phyloP scores from a whole-genome alignment of 441 rosid species.

The Manihot esculenta region DNA sequence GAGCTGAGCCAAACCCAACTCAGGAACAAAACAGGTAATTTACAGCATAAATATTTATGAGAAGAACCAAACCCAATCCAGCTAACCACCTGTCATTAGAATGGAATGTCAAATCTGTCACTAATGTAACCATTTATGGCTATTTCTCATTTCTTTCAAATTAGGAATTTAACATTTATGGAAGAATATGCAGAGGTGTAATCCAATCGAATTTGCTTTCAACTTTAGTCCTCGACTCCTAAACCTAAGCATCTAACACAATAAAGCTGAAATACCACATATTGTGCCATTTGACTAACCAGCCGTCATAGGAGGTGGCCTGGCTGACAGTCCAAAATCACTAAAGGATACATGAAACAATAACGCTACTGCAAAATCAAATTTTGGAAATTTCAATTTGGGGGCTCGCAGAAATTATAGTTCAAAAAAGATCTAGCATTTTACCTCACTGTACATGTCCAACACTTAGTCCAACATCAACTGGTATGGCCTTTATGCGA shows the following conservation, averaged over 20 bases:
- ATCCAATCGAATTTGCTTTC: slow-evolving; percentile 8
- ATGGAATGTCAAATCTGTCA: background rate
- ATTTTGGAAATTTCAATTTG: slow-evolving; percentile 28
- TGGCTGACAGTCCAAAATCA: slow-evolving; percentile 27
- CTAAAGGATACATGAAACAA: slow-evolving; percentile 29
- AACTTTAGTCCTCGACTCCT: slow-evolving; percentile 14
- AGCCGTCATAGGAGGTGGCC: slow-evolving; percentile 21
- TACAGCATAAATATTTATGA: no score
- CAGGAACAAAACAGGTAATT: no score
- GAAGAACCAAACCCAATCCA: background rate
- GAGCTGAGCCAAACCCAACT: no score
- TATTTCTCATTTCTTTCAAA: background rate
- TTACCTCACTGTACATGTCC: slow-evolving; percentile 72
- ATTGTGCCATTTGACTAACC: slow-evolving; percentile 33
- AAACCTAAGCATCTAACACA: slow-evolving; percentile 13
- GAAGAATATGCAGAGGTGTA: background rate
- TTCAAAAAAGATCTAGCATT: slow-evolving; percentile 28
- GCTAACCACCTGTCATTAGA: background rate
- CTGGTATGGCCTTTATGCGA: slow-evolving; percentile 25
- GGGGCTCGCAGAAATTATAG: slow-evolving; percentile 27
- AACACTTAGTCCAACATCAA: slow-evolving; percentile 32
- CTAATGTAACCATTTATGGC: background rate
- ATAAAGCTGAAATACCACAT: slow-evolving; percentile 27
- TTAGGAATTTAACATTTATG: background rate
- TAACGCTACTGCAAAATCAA: slow-evolving; percentile 25